These are phyloP conservation scores for Nicotiana noctiflora DNA, from an alignment of 257 asterid species.

Conservation along the genomic window DNA sequence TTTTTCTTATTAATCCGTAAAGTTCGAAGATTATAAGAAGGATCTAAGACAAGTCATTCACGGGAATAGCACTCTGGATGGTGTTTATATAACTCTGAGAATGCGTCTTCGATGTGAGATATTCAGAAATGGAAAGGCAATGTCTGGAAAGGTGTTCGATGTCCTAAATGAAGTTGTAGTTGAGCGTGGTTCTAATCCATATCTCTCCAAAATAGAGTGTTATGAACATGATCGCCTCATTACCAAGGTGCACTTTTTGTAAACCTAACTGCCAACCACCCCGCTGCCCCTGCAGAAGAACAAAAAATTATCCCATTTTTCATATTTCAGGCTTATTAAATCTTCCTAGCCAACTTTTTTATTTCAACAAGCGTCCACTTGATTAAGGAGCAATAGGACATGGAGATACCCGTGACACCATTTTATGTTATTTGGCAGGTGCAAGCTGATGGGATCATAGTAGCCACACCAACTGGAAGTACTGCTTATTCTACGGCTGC, in stretches of 20 bases:
- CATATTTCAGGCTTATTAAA: not conserved
- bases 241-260: conserved; percentile 61
- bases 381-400: not conserved
- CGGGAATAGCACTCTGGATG: conserved; percentile 72
- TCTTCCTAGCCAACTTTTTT: not conserved
- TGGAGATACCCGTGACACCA: not conserved
- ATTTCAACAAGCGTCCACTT: not conserved
- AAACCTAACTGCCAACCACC: not conserved
- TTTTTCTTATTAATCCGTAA: conserved; percentile 18
- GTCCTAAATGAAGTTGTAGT: conserved; percentile 91
- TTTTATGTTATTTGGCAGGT: conserved; percentile 42
- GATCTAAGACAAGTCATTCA: conserved; percentile 85
- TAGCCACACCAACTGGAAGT: conserved; percentile 99
- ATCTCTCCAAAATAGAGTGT: conserved; percentile 93
- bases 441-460: conserved; percentile 99
- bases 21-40: conserved; percentile 76
- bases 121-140: conserved; percentile 79
- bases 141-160: conserved; percentile 91
- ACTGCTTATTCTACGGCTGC: conserved; percentile 99
- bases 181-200: conserved; percentile 99
- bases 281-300: not conserved
- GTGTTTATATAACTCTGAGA: conserved; percentile 89
- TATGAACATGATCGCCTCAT: conserved; percentile 96
- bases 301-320: not conserved
- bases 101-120: conserved; percentile 97